Evolutionary conservation across 169 alveolate genomes (phyloP).

Genomic region (Amoebophrya sp.): DNA sequence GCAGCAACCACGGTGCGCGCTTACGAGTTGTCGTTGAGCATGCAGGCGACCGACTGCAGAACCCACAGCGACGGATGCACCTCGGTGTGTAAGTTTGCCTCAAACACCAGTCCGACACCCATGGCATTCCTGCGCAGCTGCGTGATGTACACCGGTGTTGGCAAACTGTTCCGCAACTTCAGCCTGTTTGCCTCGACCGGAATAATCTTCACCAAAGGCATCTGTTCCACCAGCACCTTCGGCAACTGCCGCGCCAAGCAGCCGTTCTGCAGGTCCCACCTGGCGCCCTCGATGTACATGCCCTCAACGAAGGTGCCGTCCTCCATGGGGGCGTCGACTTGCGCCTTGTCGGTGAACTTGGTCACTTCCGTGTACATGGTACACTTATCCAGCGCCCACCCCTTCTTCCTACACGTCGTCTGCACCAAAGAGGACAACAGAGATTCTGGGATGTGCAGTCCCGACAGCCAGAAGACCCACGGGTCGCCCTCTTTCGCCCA

Average conservation of each 20-base stretch:
- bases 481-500: conserved; percentile 80
- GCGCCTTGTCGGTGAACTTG: conserved; percentile 58
- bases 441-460: conserved; percentile 85
- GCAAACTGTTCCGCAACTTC: conserved; percentile 74
- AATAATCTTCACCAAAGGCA: conserved; percentile 79
- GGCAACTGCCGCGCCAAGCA: conserved; percentile 77
- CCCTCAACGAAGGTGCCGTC: conserved; percentile 57
- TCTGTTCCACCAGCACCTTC: conserved; percentile 76
- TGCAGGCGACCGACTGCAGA: conserved; percentile 79
- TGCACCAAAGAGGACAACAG: conserved; percentile 78
- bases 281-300: conserved; percentile 81
- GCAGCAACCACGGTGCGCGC: no score
- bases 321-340: conserved; percentile 65
- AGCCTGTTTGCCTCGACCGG: conserved; percentile 85
- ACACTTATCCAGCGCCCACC: conserved; percentile 84
- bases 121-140: conserved; percentile 79
- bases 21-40: conserved; percentile 71
- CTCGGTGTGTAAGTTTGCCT: conserved; percentile 79
- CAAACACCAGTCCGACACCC: conserved; percentile 88
- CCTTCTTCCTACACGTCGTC: conserved; percentile 78
- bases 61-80: conserved; percentile 87
- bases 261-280: conserved; percentile 73
- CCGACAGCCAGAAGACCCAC: conserved; percentile 84
- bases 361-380: conserved; percentile 78
- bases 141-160: conserved; percentile 80